Base-by-base conservation (phyloP, 2,329 filamentous ascomycete species). In the Sarocladium kiliense region DNA sequence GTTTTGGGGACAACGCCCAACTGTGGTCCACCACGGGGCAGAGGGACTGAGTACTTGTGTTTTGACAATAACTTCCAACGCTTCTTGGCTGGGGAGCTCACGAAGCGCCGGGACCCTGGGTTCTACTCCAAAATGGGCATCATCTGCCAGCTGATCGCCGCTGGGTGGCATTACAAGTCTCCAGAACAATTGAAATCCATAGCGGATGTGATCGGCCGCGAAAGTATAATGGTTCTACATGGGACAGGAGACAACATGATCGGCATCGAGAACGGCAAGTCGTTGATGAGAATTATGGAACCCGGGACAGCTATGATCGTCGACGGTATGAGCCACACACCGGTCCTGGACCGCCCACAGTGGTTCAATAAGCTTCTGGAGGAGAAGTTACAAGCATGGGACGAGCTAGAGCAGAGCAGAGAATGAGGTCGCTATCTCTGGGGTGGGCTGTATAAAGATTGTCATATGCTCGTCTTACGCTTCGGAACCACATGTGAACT, bases 21-120 rank as follows among this genome's bases (percentile, higher is more conserved):
- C 53, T 75, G 63, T 68, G 70, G 50, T 41, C 71, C 66, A 2
- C 58, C 59, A 7, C 18, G 16, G 61, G 58, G n/a, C 54, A 55
- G n/a, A 59, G 57, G n/a, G 60, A 63, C 36, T 63, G 61, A 62
- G 54, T 84, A 84, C 56, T 62, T 75, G 36, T 70, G 68, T 9
- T 96, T 94, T 68, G 79, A 79, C 3, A 89, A 78, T 54, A 94
- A 93, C 65, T 91, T 85, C 57, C 88, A 94, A 72, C 86, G 91
- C 4, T 93, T 91, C 65, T 86, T 88, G 25, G 91, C 91, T 0
- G 84, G 87, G 61, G 90, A 96, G 70, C 70, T 95, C 59, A 76
- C 75, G 64, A 96, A 96, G 74, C 79, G 87, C 18, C 71, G 76
- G 16, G 78, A 88, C 56, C 72, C 77, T 1, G 72, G 76, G 1